Evolutionary conservation across 2,329 filamentous ascomycete genomes (phyloP).

Genomic region (Exophiala sideris): DNA sequence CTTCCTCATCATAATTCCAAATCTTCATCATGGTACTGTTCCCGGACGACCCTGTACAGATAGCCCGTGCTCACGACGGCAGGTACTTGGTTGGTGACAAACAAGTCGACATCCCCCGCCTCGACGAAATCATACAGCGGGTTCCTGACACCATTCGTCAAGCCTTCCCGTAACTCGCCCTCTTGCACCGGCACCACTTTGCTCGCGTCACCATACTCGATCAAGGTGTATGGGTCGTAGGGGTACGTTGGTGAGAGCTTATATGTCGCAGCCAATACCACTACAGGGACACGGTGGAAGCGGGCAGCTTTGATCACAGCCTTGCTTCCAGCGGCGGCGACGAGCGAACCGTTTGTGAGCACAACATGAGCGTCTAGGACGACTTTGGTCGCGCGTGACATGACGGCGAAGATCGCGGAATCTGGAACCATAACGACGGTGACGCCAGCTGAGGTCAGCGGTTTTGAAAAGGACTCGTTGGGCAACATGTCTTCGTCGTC

Average conservation of each 20-base stretch:
- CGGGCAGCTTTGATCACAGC: slow-evolving; percentile 82
- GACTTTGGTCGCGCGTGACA: slow-evolving; percentile 94
- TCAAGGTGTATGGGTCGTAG: slow-evolving; percentile 73
- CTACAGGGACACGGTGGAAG: slow-evolving; percentile 76
- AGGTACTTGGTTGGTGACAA: slow-evolving; percentile 73
- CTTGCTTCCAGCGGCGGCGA: slow-evolving; percentile 78
- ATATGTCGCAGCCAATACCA: slow-evolving; percentile 87
- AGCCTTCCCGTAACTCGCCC: slow-evolving; percentile 66
- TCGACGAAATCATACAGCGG: slow-evolving; percentile 80
- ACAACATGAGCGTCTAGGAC: slow-evolving; percentile 85
- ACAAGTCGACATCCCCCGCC: slow-evolving; percentile 63
- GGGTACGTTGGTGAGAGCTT: slow-evolving; percentile 89
- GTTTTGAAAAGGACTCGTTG: slow-evolving; percentile 65
- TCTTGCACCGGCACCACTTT: slow-evolving; percentile 75
- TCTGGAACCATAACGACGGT: slow-evolving; percentile 81
- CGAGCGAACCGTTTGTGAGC: slow-evolving; percentile 79
- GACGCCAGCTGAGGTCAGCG: slow-evolving; percentile 72
- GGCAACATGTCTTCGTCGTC: slow-evolving; percentile 43
- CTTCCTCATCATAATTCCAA: slow-evolving; percentile 36
- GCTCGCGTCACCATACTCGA: slow-evolving; percentile 81
- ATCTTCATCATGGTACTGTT: slow-evolving; percentile 64
- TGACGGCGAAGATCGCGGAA: slow-evolving; percentile 83
- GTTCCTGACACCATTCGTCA: slow-evolving; percentile 69
- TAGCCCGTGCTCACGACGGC: slow-evolving; percentile 57
- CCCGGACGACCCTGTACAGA: slow-evolving; percentile 62